Percentiles rank a stretch among this genome's conserved stretches.
These are phyloP conservation scores for Colletotrichum sp. DNA, from an alignment of 2,329 filamentous ascomycete genomes.

Conservation along the genomic window DNA sequence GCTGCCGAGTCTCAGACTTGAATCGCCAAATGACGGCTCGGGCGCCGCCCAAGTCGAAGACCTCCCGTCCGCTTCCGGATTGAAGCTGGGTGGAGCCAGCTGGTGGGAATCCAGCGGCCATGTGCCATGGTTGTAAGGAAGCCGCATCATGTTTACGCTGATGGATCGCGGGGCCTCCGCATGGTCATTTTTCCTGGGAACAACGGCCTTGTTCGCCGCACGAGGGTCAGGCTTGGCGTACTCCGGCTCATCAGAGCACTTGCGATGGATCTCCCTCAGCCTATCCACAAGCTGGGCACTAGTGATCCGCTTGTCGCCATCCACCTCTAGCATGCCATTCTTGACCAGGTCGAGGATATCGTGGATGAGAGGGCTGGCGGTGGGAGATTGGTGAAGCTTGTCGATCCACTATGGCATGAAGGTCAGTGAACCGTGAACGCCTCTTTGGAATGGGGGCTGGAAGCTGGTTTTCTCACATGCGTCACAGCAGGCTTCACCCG, in stretches of 20 bases:
- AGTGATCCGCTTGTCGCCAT: neutral
- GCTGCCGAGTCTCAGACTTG: neutral
- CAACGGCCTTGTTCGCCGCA: too few species aligned
- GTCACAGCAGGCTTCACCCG: neutral
- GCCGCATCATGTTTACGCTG: neutral
- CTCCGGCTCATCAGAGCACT: neutral
- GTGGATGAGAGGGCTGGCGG: neutral
- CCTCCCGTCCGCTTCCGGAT: neutral
- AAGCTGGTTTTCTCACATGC: neutral
- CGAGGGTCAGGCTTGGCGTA: neutral
- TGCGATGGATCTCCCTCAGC: neutral
- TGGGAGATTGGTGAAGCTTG: neutral
- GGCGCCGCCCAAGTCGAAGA: neutral
- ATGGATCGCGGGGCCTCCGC: neutral
- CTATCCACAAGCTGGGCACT: neutral
- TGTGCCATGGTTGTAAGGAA: neutral
- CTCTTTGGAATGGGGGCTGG: neutral
- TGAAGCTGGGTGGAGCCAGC: fast-evolving
- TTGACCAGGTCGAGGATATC: neutral
- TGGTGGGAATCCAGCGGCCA: neutral
- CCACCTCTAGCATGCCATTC: neutral
- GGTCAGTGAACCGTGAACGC: neutral
- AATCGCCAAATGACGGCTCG: neutral
- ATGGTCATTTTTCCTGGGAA: neutral
- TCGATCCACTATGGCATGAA: neutral